These are phyloP conservation scores for Taphrina deformans DNA, from an alignment of 1,139 yeast species.

Conservation along the genomic window DNA sequence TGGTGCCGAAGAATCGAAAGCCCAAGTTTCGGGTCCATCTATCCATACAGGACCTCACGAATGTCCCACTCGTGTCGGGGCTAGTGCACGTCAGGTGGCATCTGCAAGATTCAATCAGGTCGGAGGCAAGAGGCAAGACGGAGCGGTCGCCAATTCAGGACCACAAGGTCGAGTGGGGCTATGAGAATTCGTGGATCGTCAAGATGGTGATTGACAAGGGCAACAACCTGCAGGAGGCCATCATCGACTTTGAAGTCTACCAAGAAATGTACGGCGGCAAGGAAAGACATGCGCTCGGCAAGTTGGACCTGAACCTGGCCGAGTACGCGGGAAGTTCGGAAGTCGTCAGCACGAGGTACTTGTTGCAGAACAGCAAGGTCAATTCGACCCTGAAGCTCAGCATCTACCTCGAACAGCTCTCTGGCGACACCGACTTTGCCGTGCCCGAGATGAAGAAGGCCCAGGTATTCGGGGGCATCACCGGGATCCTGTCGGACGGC, in stretches of 20 bases:
- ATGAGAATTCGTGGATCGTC: conserved; percentile 47
- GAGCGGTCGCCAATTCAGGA: conserved; percentile 50
- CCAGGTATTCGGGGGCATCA: conserved; percentile 45
- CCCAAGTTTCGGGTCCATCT: conserved; percentile 63
- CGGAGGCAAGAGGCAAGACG: conserved; percentile 52
- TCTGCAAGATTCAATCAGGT: conserved; percentile 50
- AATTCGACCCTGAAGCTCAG: conserved; percentile 67
- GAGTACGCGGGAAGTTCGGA: conserved; percentile 64
- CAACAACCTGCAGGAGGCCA: conserved; percentile 42
- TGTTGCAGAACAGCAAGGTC: conserved; percentile 74
- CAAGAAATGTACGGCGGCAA: conserved; percentile 43
- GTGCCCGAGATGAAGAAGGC: conserved; percentile 38
- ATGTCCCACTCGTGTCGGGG: conserved; percentile 79
- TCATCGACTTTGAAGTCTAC: conserved; percentile 46
- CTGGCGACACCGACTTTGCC: conserved; percentile 49
- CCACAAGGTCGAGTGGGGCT: conserved; percentile 56
- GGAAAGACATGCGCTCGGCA: conserved; percentile 58
- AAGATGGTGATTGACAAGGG: conserved; percentile 50
- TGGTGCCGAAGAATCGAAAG: conserved; percentile 37
- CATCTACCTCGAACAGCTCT: conserved; percentile 51
- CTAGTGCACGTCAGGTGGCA: conserved; percentile 65
- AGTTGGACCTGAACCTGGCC: conserved; percentile 64
- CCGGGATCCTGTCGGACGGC: conserved; percentile 44
- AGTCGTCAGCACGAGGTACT: conserved; percentile 55
- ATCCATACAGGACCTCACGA: conserved; percentile 66